Evolutionary conservation across 106 monocot genomes (phyloP), one percentile per base, ranked within the genome.

Genomic region (Narthecium ossifragum): DNA sequence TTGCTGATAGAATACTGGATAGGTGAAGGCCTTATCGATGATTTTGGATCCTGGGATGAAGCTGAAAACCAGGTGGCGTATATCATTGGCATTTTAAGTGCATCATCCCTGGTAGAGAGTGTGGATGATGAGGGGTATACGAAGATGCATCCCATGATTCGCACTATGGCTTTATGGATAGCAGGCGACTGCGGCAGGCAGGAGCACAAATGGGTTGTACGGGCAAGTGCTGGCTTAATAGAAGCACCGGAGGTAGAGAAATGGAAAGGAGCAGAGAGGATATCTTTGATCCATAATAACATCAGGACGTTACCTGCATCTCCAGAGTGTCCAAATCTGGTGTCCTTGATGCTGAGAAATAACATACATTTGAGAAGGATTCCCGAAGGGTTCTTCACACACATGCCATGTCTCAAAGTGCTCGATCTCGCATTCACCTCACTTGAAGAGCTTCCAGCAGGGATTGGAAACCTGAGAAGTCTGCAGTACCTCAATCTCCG

Each of bases 11-110:
- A 70, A 0, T 68, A 63, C 31, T 75, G 72, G 53, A 72, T 76
- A 0, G 76, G 75, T 0, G 71, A 81, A 27, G 76, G 75, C 0
- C 45, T 76, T 22, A 61, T 81, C 6, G 81, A 77, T 26, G 45
- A 46, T 24, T n/a, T n/a, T n/a, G n/a, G n/a, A n/a, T n/a, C n/a
- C n/a, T n/a, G n/a, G n/a, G n/a, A n/a, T n/a, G n/a, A n/a, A n/a
- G n/a, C n/a, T n/a, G n/a, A n/a, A n/a, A n/a, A n/a, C n/a, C n/a
- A n/a, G n/a, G n/a, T n/a, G n/a, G n/a, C n/a, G n/a, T n/a, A n/a
- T n/a, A 1, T 49, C 22, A n/a, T 49, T 1, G 49, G 49, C 2
- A 22, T 22, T 1, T 9, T 49, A 8, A 0, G 23, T 22, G 23
- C 23, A 6, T 9, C 2, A 0, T 49, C 49, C 22, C 21, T 49